Conservation (phyloP, 1,284 basidiomycete genomes). For the Puccinia horiana region DNA sequence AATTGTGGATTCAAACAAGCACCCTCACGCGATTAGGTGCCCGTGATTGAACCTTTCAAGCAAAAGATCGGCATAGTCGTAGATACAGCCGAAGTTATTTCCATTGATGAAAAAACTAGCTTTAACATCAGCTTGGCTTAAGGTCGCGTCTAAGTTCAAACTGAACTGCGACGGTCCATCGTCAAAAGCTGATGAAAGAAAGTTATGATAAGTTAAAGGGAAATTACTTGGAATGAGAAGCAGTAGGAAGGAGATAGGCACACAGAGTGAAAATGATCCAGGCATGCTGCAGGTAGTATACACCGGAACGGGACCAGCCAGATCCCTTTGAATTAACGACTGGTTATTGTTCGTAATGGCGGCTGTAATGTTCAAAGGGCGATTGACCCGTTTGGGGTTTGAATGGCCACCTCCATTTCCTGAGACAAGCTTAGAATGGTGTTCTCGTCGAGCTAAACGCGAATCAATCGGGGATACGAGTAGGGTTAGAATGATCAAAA, state of each 20-base stretch:
- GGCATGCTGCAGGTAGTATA: constrained; percentile 7
- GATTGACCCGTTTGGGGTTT: background rate
- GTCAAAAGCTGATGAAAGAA: constrained; percentile 37
- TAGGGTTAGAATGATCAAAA: background rate
- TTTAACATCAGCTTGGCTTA: background rate
- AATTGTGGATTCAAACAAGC: background rate
- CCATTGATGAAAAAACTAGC: constrained; percentile 52
- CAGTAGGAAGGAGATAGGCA: background rate
- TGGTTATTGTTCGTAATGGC: background rate
- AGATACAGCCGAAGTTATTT: constrained; percentile 56
- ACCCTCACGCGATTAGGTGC: constrained; percentile 55
- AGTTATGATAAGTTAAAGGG: background rate
- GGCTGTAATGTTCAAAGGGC: background rate
- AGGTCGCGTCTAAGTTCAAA: constrained; percentile 16
- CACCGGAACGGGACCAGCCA: background rate
- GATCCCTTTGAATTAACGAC: background rate
- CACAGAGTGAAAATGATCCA: constrained; percentile 1
- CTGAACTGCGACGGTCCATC: constrained; percentile 39
- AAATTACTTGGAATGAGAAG: background rate
- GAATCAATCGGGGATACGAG: background rate
- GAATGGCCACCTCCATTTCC: background rate
- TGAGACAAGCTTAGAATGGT: background rate
- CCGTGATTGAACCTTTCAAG: constrained; percentile 53
- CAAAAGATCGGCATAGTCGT: constrained; percentile 53
- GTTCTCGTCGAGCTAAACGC: background rate